phyloP scores from a whole-genome alignment of 768 basidiomycete species.

The Mycena olivaceomarginata region DNA sequence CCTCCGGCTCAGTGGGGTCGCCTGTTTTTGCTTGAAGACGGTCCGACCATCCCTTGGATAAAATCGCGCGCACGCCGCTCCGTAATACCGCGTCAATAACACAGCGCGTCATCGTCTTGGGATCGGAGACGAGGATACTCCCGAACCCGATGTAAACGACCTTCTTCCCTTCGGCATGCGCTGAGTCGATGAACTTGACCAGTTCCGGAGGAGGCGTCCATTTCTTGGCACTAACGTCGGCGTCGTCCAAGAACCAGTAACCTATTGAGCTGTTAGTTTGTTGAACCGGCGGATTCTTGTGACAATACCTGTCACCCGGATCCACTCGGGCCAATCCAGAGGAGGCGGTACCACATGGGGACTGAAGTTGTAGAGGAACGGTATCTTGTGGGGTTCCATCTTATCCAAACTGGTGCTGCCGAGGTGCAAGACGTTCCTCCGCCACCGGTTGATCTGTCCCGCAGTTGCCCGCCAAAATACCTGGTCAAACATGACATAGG shows the following conservation, averaged over 20 bases:
- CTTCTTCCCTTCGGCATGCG: slow-evolving; percentile 86
- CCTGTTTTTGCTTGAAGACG: slow-evolving; percentile 81
- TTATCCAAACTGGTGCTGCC: slow-evolving; percentile 92
- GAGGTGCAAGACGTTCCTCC: slow-evolving; percentile 84
- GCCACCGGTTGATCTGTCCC: slow-evolving; percentile 96
- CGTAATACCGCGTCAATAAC: slow-evolving; percentile 92
- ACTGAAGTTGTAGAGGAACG: slow-evolving; percentile 98
- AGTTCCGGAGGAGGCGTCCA: slow-evolving; percentile 92
- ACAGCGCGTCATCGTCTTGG: slow-evolving; percentile 92
- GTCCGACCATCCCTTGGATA: slow-evolving; percentile 99
- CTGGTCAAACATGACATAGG: slow-evolving; percentile 98
- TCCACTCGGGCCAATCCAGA: slow-evolving; percentile 99
- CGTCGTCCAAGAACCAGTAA: slow-evolving; percentile 98
- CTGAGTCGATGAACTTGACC: slow-evolving; percentile 87
- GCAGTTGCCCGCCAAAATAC: slow-evolving; percentile 98
- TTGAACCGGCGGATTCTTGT: neutral
- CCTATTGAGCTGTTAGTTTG: slow-evolving; percentile 65
- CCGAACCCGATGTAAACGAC: slow-evolving; percentile 99
- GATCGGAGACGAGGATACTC: slow-evolving; percentile 97
- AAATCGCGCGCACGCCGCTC: slow-evolving; percentile 93
- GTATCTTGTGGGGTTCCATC: slow-evolving; percentile 98
- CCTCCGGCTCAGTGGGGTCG: slow-evolving; percentile 78
- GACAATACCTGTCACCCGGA: slow-evolving; percentile 86
- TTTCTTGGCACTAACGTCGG: slow-evolving; percentile 91
- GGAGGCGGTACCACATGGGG: slow-evolving; percentile 94